Evolutionary conservation across 768 basidiomycete species (phyloP), one percentile per base, ranked within the genome.

Genomic region (Dentipellis sp.): DNA sequence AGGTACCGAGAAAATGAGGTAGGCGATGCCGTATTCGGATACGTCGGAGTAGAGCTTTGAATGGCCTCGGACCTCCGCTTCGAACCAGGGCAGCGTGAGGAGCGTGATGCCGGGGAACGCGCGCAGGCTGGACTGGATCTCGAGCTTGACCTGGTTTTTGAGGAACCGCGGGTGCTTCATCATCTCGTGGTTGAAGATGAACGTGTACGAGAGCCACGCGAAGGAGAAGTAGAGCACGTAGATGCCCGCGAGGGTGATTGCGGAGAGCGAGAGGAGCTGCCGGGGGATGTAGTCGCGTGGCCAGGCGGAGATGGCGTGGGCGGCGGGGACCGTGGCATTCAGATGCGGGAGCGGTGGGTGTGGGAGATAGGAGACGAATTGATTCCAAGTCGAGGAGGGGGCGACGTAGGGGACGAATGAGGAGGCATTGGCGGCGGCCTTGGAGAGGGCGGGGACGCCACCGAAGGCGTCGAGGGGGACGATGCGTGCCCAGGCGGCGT

Each of bases 111-210:
- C 70, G 0, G 94, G 94, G 66, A 95, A 94, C 0, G 91, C 84
- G 46, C 77, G 74, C 51, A 97, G 56, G 58, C 86, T 89, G 57
- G 68, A 71, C 58, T 76, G 71, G 58, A 99, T 98, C 73, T 99
- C 97, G 17, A 76, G 68, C 60, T 72, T 78, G 61, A 90, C 81
- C 68, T 99, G 97, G 65, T 94, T 82, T 66, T 90, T 86, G 47
- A 97, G 75, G 73, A 94, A 99, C 34, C 90, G 81, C 0, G 97
- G 97, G 72, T 99, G 97, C 35, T 79, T 77, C 86, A 89, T 94
- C 92, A 88, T 97, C 19, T 87, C 88, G 65, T 88, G 88, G 72
- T 98, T 93, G 80, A 97, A 99, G 55, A 98, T 82, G 71, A 78
- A 84, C 46, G 71, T 71, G 72, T 91, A 99, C 3, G 92, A 93